phyloP scores from a whole-genome alignment of 2,329 filamentous ascomycete species.

The Pseudogymnoascus sp. region DNA sequence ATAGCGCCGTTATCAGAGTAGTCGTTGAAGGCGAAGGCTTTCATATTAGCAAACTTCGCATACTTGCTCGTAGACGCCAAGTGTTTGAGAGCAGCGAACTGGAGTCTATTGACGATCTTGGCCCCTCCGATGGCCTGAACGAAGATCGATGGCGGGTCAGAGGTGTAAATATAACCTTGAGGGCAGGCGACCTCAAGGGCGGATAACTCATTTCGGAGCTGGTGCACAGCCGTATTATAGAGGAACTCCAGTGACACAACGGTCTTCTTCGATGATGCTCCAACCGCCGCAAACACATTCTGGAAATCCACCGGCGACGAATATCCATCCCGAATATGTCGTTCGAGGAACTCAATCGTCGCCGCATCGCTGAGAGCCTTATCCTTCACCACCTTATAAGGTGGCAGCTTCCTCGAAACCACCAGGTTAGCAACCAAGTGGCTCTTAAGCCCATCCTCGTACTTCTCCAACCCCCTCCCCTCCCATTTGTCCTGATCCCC shows the following conservation, averaged over 20 bases:
- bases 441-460: slow-evolving; percentile 17
- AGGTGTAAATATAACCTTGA: slow-evolving; percentile 24
- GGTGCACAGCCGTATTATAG: slow-evolving; percentile 20
- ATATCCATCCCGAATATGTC: background rate
- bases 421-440: slow-evolving; percentile 22
- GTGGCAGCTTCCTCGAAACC: slow-evolving; percentile 11
- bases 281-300: background rate
- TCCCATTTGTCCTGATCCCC: slow-evolving; percentile 17
- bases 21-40: slow-evolving; percentile 21
- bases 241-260: slow-evolving; percentile 22
- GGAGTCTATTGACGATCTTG: slow-evolving; percentile 17
- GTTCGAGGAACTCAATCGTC: slow-evolving; percentile 15
- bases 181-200: slow-evolving; percentile 20
- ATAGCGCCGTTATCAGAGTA: slow-evolving; percentile 17
- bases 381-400: slow-evolving; percentile 9
- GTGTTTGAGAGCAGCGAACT: slow-evolving; percentile 18
- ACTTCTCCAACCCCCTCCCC: slow-evolving; percentile 11
- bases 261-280: background rate
- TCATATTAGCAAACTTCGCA: slow-evolving; percentile 18
- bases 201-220: slow-evolving; percentile 21
- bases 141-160: slow-evolving; percentile 23
- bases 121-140: slow-evolving; percentile 17
- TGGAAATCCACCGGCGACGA: background rate
- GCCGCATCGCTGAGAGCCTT: background rate
- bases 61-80: slow-evolving; percentile 11